Conservation (phyloP, 169 alveolate species). For the Cryptosporidium tyzzeri region DNA sequence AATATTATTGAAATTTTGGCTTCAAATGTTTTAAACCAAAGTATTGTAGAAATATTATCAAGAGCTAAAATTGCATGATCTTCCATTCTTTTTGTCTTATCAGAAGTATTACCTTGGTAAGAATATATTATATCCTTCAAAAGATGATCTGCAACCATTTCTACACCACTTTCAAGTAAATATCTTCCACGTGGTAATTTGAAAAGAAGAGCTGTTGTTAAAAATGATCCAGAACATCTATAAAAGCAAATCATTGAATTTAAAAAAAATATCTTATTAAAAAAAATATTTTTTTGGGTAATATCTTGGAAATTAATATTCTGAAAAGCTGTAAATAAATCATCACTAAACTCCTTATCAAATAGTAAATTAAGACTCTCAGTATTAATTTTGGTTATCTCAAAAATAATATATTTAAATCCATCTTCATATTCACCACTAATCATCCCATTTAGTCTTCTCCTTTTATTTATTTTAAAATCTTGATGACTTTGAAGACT, state of each 20-base stretch:
- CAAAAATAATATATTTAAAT: constrained; percentile 19
- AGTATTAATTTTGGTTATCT: constrained; percentile 21
- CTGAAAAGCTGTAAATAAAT: constrained; percentile 15
- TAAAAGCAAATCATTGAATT: constrained; percentile 48
- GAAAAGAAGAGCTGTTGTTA: constrained; percentile 15
- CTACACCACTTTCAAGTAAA: constrained; percentile 47
- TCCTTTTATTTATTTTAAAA: not conserved
- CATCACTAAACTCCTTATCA: not conserved
- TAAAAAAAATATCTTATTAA: constrained; percentile 32
- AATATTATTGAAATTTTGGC: constrained; percentile 26
- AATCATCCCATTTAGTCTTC: not conserved
- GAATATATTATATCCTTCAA: not conserved
- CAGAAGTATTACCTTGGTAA: not conserved
- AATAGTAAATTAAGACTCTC: constrained; percentile 18
- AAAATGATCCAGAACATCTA: constrained; percentile 71
- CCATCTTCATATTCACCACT: constrained; percentile 5
- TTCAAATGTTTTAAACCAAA: constrained; percentile 42
- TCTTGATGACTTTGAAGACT: not conserved
- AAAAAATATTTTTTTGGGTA: not conserved
- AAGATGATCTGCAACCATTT: not conserved
- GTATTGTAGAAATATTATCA: constrained; percentile 34
- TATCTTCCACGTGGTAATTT: constrained; percentile 63
- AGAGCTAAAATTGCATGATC: not conserved
- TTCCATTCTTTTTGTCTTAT: not conserved
- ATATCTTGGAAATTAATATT: constrained; percentile 11